Evolutionary conservation across 257 asterid species (phyloP).

Genomic region (Ballota nigra): DNA sequence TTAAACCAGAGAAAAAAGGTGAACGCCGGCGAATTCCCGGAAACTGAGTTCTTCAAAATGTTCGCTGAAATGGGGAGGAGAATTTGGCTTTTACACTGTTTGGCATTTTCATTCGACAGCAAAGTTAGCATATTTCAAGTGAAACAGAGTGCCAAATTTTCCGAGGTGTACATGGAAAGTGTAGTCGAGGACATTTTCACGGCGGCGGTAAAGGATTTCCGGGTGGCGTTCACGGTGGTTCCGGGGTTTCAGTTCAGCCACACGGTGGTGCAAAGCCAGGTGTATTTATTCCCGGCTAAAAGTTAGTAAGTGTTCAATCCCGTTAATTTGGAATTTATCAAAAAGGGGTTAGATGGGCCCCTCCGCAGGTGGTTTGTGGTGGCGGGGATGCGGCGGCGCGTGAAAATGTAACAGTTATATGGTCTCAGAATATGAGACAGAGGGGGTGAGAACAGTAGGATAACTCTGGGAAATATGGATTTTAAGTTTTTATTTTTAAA

Average conservation of each 20-base stretch:
- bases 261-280: conserved; percentile 84
- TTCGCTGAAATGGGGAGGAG: conserved; percentile 90
- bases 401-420: conserved; percentile 22
- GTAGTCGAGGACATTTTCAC: conserved; percentile 55
- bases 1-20: conserved; percentile 66
- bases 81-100: conserved; percentile 70
- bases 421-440: conserved; percentile 22
- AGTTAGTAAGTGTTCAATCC: conserved; percentile 8
- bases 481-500: too few species aligned
- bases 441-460: neutral
- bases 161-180: conserved; percentile 87
- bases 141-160: conserved; percentile 43
- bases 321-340: neutral
- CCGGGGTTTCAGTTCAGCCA: conserved; percentile 79
- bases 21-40: conserved; percentile 74
- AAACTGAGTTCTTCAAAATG: conserved; percentile 61
- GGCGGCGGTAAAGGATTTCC: conserved; percentile 28
- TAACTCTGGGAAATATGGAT: too few species aligned
- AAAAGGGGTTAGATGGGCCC: neutral
- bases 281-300: conserved; percentile 48
- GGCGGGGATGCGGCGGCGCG: conserved; percentile 19
- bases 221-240: conserved; percentile 81
- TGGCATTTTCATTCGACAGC: conserved; percentile 58
- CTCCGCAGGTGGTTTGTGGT: neutral
- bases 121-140: conserved; percentile 65